These are phyloP conservation scores for Suhomyces wounanorum DNA, from an alignment of 1,139 yeast genomes.

Conservation along the genomic window DNA sequence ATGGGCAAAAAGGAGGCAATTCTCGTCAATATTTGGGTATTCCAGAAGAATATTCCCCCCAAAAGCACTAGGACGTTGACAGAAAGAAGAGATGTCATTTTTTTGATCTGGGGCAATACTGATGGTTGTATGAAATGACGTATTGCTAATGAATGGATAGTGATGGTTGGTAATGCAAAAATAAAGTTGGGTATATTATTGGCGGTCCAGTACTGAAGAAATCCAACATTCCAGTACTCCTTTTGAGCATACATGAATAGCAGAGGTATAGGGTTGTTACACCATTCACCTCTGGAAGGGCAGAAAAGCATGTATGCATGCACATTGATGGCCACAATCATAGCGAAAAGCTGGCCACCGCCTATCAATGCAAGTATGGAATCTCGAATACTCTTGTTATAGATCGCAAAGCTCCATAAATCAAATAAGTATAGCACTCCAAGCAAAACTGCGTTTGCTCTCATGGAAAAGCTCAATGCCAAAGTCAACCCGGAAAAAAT, in stretches of 20 bases:
- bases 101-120: slow-evolving; percentile 35
- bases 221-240: slow-evolving; percentile 84
- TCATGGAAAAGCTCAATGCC: slow-evolving; percentile 57
- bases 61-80: slow-evolving; percentile 46
- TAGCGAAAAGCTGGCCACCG: slow-evolving; percentile 55
- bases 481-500: slow-evolving; percentile 60
- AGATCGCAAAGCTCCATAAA: slow-evolving; percentile 30
- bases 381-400: slow-evolving; percentile 19
- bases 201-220: slow-evolving; percentile 76
- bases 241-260: slow-evolving; percentile 75
- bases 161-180: slow-evolving; percentile 70
- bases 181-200: slow-evolving; percentile 82
- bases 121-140: slow-evolving; percentile 33
- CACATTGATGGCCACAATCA: slow-evolving; percentile 50
- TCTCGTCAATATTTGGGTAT: slow-evolving; percentile 83
- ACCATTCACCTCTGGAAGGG: slow-evolving; percentile 73
- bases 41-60: slow-evolving; percentile 65
- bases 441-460: slow-evolving; percentile 76
- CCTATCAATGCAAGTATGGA: slow-evolving; percentile 42
- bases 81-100: slow-evolving; percentile 33
- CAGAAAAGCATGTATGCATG: slow-evolving; percentile 63
- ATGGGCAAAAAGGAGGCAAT: slow-evolving; percentile 76
- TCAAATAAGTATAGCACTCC: slow-evolving; percentile 72
- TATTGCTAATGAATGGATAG: slow-evolving; percentile 33
- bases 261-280: slow-evolving; percentile 56